phyloP scores from a whole-genome alignment of 1,284 basidiomycete genomes.

The Kwoniella shivajii region DNA sequence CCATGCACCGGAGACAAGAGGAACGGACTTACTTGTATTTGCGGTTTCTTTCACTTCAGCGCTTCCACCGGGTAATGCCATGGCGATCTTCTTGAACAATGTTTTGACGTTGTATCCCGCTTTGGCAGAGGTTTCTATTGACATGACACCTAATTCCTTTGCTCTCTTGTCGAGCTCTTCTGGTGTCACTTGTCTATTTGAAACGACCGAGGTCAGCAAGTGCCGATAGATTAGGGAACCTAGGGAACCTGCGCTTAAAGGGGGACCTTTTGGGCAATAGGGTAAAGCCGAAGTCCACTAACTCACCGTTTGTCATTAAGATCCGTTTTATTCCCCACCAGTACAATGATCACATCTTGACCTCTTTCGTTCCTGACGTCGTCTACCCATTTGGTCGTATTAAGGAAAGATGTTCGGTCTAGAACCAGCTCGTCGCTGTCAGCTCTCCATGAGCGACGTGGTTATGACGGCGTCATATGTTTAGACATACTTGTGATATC shows the following conservation, averaged over 20 bases:
- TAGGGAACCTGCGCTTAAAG: too few species aligned
- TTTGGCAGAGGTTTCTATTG: conserved; percentile 99
- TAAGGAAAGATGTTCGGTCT: conserved; percentile 96
- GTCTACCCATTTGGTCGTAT: conserved; percentile 99
- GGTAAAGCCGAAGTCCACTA: too few species aligned
- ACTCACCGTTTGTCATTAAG: conserved; percentile 56
- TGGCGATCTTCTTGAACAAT: conserved; percentile 97
- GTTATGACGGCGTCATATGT: too few species aligned
- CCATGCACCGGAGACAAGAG: background rate
- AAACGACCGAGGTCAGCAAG: background rate
- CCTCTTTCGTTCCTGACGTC: conserved; percentile 97
- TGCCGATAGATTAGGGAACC: too few species aligned
- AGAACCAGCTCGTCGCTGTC: too few species aligned
- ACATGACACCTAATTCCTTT: conserved; percentile 94
- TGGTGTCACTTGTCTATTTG: conserved; percentile 87
- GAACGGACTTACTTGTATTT: conserved; percentile 54
- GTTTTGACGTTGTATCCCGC: conserved; percentile 99
- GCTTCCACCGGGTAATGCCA: conserved; percentile 95
- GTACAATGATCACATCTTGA: conserved; percentile 96
- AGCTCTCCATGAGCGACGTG: background rate
- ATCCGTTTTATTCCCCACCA: conserved; percentile 99
- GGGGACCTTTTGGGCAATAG: too few species aligned
- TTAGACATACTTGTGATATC: conserved; percentile 91
- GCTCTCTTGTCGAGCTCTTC: conserved; percentile 94
- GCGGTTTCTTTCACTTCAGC: conserved; percentile 69